Conservation (phyloP, 805 yeast genomes). For the Zygotorulaspora chibaensis region DNA sequence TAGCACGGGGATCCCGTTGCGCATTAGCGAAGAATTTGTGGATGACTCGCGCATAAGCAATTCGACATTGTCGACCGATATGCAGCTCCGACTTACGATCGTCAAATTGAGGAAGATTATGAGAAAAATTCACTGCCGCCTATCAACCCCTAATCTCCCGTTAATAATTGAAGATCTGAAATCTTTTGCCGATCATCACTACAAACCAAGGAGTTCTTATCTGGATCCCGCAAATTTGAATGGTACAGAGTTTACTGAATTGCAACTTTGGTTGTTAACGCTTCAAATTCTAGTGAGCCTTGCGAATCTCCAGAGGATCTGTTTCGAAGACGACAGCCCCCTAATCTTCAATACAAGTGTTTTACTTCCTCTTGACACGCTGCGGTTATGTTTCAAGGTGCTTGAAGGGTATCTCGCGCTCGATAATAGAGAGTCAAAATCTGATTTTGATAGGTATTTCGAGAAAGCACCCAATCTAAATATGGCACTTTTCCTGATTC, state of each 20-base stretch:
- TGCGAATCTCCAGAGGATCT: neutral
- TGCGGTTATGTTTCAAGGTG: slow-evolving; percentile 1
- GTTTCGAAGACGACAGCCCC: neutral
- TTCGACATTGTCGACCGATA: neutral
- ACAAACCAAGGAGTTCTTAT: neutral
- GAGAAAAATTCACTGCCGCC: neutral
- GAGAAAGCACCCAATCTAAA: neutral
- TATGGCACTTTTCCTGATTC: neutral
- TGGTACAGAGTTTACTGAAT: neutral
- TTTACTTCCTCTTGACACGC: neutral
- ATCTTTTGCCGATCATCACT: neutral
- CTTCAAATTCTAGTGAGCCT: neutral
- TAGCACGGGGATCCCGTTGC: slow-evolving; percentile 10
- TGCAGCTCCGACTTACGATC: neutral
- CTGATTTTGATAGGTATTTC: neutral
- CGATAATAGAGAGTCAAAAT: neutral
- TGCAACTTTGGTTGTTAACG: neutral
- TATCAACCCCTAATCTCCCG: neutral
- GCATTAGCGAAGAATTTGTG: slow-evolving; percentile 5
- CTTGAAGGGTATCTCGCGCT: slow-evolving; percentile 1
- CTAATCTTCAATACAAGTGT: slow-evolving; percentile 1
- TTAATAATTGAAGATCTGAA: neutral
- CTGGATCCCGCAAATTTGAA: neutral
- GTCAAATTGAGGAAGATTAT: neutral
- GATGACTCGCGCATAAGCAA: neutral